Evolutionary conservation across 208 protist species (phyloP).

Genomic region (Trypanosoma cruzi): DNA sequence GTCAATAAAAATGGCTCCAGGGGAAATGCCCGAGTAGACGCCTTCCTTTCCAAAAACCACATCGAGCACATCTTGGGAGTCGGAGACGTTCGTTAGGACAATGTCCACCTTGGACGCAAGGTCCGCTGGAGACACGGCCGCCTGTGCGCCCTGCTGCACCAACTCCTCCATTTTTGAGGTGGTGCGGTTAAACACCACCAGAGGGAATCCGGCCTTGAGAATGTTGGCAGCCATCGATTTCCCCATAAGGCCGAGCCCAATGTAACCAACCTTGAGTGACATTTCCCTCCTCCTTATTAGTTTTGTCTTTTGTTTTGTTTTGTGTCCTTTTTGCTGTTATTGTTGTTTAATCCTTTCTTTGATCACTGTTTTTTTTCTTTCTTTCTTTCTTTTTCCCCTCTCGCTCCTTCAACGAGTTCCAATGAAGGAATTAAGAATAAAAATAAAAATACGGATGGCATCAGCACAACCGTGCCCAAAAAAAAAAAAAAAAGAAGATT

Average conservation of each 20-base stretch:
- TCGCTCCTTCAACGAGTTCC: not conserved
- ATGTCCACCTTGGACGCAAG: constrained; percentile 84
- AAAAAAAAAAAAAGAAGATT: constrained; percentile 14
- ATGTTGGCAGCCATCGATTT: constrained; percentile 92
- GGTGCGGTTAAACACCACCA: constrained; percentile 92
- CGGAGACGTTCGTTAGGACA: constrained; percentile 94
- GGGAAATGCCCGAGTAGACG: constrained; percentile 72
- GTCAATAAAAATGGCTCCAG: constrained; percentile 89
- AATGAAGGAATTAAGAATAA: not conserved
- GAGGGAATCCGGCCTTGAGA: constrained; percentile 84
- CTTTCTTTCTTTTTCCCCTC: not conserved
- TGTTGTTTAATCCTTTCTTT: not conserved
- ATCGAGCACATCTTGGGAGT: constrained; percentile 86
- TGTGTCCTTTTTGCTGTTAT: not conserved
- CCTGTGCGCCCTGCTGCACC: constrained; percentile 71
- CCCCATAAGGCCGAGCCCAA: constrained; percentile 95
- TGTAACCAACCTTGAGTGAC: constrained; percentile 86
- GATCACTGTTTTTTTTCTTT: not conserved
- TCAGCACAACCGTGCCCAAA: not conserved
- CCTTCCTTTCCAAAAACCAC: constrained; percentile 88
- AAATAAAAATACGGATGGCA: constrained; percentile 3
- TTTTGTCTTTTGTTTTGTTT: not conserved
- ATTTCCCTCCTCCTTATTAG: constrained; percentile 3
- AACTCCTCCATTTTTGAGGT: constrained; percentile 75
- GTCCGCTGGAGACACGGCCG: constrained; percentile 72